phyloP scores from a whole-genome alignment of 805 yeast species.

The Saccharomycopsis capsularis region DNA sequence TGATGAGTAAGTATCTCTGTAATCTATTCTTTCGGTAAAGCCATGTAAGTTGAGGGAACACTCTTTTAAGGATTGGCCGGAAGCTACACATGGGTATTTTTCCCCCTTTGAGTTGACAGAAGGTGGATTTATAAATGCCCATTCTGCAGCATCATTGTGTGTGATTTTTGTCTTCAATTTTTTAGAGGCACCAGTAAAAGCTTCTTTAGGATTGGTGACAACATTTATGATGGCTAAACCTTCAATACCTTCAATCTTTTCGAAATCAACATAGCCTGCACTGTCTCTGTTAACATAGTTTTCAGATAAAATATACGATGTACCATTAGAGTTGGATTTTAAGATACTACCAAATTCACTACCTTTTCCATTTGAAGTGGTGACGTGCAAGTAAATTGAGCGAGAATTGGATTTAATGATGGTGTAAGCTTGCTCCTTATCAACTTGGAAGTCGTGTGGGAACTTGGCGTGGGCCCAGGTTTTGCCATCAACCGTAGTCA shows the following conservation, averaged over 20 bases:
- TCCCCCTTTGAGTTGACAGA: constrained; percentile 52
- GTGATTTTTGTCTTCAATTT: constrained; percentile 66
- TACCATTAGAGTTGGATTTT: constrained; percentile 89
- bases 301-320: constrained; percentile 66
- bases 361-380: constrained; percentile 46
- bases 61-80: constrained; percentile 40
- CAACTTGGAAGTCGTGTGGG: constrained; percentile 57
- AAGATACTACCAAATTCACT: constrained; percentile 70
- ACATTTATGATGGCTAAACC: constrained; percentile 74
- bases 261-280: constrained; percentile 81
- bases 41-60: constrained; percentile 88
- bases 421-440: constrained; percentile 66
- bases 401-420: constrained; percentile 65
- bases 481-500: constrained; percentile 71
- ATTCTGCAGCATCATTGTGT: constrained; percentile 86
- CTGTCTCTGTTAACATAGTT: constrained; percentile 67
- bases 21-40: constrained; percentile 77
- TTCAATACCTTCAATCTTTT: constrained; percentile 72
- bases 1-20: constrained; percentile 80
- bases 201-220: constrained; percentile 50
- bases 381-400: constrained; percentile 76
- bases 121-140: constrained; percentile 73
- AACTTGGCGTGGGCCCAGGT: constrained; percentile 72
- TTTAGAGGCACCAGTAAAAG: constrained; percentile 36
- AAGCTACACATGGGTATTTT: constrained; percentile 42